These are phyloP conservation scores for Globisporangium middletonii DNA, from an alignment of 352 stramenopile genomes.

Conservation along the genomic window DNA sequence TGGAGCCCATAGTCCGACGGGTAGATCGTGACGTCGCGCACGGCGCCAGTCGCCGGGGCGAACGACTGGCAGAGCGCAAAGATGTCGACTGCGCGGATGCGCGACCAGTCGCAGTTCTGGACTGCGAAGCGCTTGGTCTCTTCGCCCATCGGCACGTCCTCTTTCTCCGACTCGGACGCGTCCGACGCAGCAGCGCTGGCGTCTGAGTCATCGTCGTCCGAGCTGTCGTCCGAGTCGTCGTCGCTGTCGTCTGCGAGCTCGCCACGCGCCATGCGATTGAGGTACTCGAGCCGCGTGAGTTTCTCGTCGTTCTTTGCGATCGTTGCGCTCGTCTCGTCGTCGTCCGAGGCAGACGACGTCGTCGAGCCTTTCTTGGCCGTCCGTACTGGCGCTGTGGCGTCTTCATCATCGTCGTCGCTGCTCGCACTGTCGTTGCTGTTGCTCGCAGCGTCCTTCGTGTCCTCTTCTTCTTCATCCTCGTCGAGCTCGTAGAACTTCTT, in stretches of 20 bases:
- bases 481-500: conserved; percentile 79
- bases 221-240: conserved; percentile 37
- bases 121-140: conserved; percentile 90
- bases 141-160: conserved; percentile 79
- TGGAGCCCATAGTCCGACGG: conserved; percentile 94
- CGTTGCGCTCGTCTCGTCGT: conserved; percentile 25
- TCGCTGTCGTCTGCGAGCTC: conserved; percentile 31
- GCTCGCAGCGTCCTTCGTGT: conserved; percentile 20
- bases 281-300: conserved; percentile 73
- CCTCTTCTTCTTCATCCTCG: conserved; percentile 11
- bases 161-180: conserved; percentile 34
- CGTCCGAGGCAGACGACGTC: conserved; percentile 12
- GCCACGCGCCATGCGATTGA: conserved; percentile 83
- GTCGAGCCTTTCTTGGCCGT: conserved; percentile 12
- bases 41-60: conserved; percentile 79
- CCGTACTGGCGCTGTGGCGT: neutral
- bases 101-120: conserved; percentile 96
- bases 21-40: conserved; percentile 94
- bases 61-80: conserved; percentile 94
- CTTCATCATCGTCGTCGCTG: conserved; percentile 12
- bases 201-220: conserved; percentile 26
- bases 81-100: conserved; percentile 94
- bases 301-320: conserved; percentile 45
- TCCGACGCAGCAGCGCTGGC: conserved; percentile 26
- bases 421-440: conserved; percentile 29